A percentile compares a stretch with the other conserved stretches of the same genome.
These are phyloP conservation scores for Podospora pseudocomata DNA, from an alignment of 495 filamentous ascomycete genomes.

Conservation along the genomic window DNA sequence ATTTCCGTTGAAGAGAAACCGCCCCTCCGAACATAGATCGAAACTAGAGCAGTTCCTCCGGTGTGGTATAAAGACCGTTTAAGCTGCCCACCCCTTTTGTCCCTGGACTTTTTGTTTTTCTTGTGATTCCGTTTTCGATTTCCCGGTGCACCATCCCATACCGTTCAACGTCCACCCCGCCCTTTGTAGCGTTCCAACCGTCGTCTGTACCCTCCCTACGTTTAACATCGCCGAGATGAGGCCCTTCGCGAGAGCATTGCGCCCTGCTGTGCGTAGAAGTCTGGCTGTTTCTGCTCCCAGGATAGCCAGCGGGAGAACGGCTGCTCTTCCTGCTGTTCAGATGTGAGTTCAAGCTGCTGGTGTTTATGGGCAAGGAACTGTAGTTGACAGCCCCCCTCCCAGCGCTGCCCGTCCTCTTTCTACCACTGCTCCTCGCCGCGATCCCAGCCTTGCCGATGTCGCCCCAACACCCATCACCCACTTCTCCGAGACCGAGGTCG, in stretches of 20 bases:
- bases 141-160: neutral
- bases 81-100: neutral
- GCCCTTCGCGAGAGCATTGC: slow-evolving; percentile 62
- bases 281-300: slow-evolving; percentile 37
- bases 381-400: neutral
- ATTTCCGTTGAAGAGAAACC: neutral
- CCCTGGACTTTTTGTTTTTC: neutral
- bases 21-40: neutral
- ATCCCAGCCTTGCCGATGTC: slow-evolving; percentile 61
- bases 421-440: slow-evolving; percentile 58
- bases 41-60: neutral
- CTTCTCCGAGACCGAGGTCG: slow-evolving; percentile 81
- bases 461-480: slow-evolving; percentile 91
- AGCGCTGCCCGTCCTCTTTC: slow-evolving; percentile 63
- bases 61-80: slow-evolving; percentile 1
- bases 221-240: slow-evolving; percentile 50
- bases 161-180: neutral
- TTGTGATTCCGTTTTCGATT: neutral
- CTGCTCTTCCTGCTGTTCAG: slow-evolving; percentile 14
- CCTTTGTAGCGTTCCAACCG: slow-evolving; percentile 8
- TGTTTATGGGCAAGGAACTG: neutral
- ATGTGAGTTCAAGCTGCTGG: slow-evolving; percentile 22
- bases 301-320: slow-evolving; percentile 22
- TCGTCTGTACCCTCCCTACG: neutral
- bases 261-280: slow-evolving; percentile 61